Conservation (phyloP, 352 stramenopile species). For the Globisporangium emineosum region DNA sequence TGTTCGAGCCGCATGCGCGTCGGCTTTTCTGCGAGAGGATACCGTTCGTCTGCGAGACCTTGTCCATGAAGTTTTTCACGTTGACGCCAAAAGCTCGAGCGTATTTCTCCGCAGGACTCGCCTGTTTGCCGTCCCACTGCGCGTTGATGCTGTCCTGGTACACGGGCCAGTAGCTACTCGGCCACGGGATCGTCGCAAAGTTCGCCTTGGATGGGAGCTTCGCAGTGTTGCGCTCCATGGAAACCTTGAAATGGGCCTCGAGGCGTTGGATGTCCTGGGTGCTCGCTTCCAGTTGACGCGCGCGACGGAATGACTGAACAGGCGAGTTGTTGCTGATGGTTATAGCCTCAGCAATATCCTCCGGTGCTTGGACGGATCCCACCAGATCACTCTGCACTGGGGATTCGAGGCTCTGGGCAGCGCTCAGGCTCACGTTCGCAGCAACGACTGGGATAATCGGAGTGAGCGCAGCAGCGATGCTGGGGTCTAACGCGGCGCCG, state of each 20-base stretch:
- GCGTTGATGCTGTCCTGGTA: constrained; percentile 66
- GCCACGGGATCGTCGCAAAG: constrained; percentile 30
- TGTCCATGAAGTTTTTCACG: constrained; percentile 23
- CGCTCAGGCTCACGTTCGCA: background rate
- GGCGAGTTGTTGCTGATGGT: background rate
- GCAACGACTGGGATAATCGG: background rate
- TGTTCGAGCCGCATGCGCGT: background rate
- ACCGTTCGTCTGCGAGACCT: constrained; percentile 18
- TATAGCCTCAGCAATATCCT: background rate
- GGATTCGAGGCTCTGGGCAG: background rate
- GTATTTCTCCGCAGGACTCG: constrained; percentile 42
- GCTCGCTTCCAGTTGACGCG: constrained; percentile 16
- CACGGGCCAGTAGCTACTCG: constrained; percentile 55
- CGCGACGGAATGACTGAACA: background rate
- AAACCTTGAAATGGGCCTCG: constrained; percentile 27
- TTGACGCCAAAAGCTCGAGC: constrained; percentile 37
- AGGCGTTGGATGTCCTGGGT: constrained; percentile 33
- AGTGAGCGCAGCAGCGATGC: background rate
- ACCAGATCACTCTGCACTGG: background rate
- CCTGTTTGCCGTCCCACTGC: constrained; percentile 23
- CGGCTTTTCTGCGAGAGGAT: constrained; percentile 21
- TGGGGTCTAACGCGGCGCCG: constrained; percentile 14
- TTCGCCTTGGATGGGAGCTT: constrained; percentile 25
- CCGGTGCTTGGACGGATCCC: background rate
- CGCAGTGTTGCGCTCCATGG: constrained; percentile 27